Conservation (phyloP, 495 filamentous ascomycete species). For the Echria macrotheca region DNA sequence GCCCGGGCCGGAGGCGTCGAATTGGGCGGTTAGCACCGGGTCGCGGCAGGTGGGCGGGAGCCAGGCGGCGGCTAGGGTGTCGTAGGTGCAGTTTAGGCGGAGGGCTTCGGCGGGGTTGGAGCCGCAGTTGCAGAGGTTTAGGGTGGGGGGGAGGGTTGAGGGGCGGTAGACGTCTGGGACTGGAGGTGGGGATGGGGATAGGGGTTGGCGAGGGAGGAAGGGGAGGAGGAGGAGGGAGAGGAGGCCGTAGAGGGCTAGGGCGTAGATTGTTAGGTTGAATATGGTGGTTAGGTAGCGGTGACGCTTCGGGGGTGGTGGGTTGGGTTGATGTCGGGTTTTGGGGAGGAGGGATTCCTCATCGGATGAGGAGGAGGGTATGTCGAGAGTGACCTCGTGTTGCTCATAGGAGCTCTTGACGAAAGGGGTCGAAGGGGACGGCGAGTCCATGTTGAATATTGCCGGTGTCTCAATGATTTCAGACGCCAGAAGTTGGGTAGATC, state of each 20-base stretch:
- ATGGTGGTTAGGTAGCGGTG: background rate
- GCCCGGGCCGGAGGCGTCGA: slow-evolving; percentile 9
- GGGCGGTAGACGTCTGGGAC: slow-evolving; percentile 14
- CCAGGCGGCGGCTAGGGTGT: slow-evolving; percentile 15
- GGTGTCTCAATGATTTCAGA: no score
- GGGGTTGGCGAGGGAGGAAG: background rate
- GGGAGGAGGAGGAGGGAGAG: slow-evolving; percentile 3
- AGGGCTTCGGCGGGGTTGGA: background rate
- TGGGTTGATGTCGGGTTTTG: no score
- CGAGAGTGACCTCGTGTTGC: no score
- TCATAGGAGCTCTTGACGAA: no score
- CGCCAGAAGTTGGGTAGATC: no score
- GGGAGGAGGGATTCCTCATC: no score
- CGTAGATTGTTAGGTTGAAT: background rate
- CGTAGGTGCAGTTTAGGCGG: slow-evolving; percentile 9
- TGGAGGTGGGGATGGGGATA: background rate
- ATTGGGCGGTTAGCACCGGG: slow-evolving; percentile 4
- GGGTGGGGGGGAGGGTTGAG: slow-evolving; percentile 1
- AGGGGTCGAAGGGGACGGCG: no score
- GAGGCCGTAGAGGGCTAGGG: slow-evolving; percentile 11
- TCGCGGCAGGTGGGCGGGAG: slow-evolving; percentile 13
- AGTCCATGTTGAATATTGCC: no score
- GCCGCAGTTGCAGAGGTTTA: slow-evolving; percentile 12
- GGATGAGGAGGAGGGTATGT: no score
- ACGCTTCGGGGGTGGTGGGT: no score